phyloP scores from a whole-genome alignment of 352 stramenopile species.

The Elongisporangium undulatum region DNA sequence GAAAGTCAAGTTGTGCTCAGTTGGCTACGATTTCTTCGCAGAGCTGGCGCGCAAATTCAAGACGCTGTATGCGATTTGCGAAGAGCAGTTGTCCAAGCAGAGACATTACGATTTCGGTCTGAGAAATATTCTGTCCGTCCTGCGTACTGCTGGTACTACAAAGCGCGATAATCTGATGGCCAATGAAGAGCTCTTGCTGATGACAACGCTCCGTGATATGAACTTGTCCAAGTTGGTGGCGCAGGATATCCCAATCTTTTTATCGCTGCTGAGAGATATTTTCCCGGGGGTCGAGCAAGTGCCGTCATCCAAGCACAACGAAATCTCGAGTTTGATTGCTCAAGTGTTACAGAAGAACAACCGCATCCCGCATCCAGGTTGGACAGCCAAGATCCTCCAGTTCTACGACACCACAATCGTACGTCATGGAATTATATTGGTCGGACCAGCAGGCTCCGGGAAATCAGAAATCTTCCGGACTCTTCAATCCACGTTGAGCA shows the following conservation, averaged over 20 bases:
- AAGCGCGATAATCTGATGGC: slow-evolving; percentile 94
- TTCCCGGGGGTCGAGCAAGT: slow-evolving; percentile 67
- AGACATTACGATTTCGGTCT: slow-evolving; percentile 94
- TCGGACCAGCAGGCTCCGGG: slow-evolving; percentile 81
- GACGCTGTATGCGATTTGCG: slow-evolving; percentile 92
- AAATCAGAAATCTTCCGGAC: slow-evolving; percentile 72
- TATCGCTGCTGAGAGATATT: slow-evolving; percentile 86
- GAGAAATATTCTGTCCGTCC: slow-evolving; percentile 93
- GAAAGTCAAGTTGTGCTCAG: slow-evolving; percentile 92
- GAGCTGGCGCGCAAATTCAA: slow-evolving; percentile 96
- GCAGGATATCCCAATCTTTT: slow-evolving; percentile 90
- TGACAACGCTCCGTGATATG: slow-evolving; percentile 93
- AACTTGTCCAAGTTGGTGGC: slow-evolving; percentile 93
- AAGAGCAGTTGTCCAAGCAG: slow-evolving; percentile 92
- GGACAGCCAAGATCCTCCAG: slow-evolving; percentile 89
- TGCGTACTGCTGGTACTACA: slow-evolving; percentile 93
- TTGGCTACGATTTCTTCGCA: slow-evolving; percentile 89
- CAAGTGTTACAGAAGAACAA: slow-evolving; percentile 69
- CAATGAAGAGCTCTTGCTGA: slow-evolving; percentile 92
- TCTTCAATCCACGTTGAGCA: slow-evolving; percentile 59
- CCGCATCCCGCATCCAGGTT: slow-evolving; percentile 59
- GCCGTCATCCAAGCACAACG: slow-evolving; percentile 47
- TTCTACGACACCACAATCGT: slow-evolving; percentile 93
- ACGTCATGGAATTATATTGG: slow-evolving; percentile 88
- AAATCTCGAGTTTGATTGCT: slow-evolving; percentile 66